phyloP scores from a whole-genome alignment of 176 grass and related monocot genomes.

The Areca catechu region DNA sequence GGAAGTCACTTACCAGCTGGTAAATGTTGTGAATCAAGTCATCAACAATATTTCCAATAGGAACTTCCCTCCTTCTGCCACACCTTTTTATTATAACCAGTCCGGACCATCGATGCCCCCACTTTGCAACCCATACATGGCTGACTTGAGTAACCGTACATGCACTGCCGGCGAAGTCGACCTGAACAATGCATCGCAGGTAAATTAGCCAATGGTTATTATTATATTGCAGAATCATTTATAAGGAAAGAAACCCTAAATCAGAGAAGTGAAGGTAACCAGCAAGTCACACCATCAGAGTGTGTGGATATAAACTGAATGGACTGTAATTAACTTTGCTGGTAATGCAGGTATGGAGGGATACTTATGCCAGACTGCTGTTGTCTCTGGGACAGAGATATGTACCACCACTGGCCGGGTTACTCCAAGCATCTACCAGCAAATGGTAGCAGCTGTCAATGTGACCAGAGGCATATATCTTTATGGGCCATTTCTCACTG shows the following conservation, averaged over 20 bases:
- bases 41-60: slow-evolving; percentile 75
- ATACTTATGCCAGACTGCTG: slow-evolving; percentile 36
- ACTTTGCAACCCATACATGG: slow-evolving; percentile 69
- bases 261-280: too few relatives aligned
- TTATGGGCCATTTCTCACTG: slow-evolving; percentile 63
- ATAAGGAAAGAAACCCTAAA: not conserved
- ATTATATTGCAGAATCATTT: not conserved
- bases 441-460: slow-evolving; percentile 63
- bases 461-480: slow-evolving; percentile 54
- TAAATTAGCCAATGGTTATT: slow-evolving; percentile 4
- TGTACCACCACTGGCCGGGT: slow-evolving; percentile 56
- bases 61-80: slow-evolving; percentile 39
- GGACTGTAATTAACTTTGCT: not conserved
- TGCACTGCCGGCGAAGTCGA: slow-evolving; percentile 53
- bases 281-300: too few relatives aligned
- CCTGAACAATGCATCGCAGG: slow-evolving; percentile 44
- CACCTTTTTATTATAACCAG: slow-evolving; percentile 76
- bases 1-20: slow-evolving; percentile 83
- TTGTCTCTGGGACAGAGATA: slow-evolving; percentile 29
- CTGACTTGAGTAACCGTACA: slow-evolving; percentile 35
- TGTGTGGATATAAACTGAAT: too few relatives aligned
- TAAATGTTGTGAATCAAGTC: slow-evolving; percentile 75
- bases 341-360: slow-evolving; percentile 39
- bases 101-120: slow-evolving; percentile 59
- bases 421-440: slow-evolving; percentile 46